Percentiles rank a stretch among this genome's conserved stretches.
Evolutionary conservation across 345 rosid genomes (phyloP).

Genomic region (Garcia nutans): DNA sequence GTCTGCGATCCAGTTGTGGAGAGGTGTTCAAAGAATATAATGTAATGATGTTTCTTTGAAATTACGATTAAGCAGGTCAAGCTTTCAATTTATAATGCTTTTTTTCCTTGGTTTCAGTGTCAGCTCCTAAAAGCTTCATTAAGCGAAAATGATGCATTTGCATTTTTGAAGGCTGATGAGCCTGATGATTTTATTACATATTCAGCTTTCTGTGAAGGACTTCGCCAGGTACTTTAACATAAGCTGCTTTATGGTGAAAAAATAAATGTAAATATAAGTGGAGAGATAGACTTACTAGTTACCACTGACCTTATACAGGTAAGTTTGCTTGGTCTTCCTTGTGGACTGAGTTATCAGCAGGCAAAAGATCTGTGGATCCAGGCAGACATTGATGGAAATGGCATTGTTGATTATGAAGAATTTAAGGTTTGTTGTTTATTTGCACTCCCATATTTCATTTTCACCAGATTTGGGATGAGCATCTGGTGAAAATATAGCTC

Average conservation of each 20-base stretch:
- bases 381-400: slow-evolving; percentile 61
- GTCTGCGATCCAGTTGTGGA: background rate
- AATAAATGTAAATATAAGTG: background rate
- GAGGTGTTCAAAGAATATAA: background rate
- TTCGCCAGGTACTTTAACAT: slow-evolving; percentile 48
- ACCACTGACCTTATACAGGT: slow-evolving; percentile 44
- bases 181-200: slow-evolving; percentile 47
- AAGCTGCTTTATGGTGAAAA: slow-evolving; percentile 1
- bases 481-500: background rate
- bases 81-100: slow-evolving; percentile 13
- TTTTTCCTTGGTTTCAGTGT: slow-evolving; percentile 40
- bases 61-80: background rate
- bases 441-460: background rate
- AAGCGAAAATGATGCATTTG: slow-evolving; percentile 55
- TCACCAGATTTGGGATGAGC: background rate
- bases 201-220: slow-evolving; percentile 62
- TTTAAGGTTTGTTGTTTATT: slow-evolving; percentile 41
- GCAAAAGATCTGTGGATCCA: slow-evolving; percentile 60
- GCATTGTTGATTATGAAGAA: slow-evolving; percentile 58
- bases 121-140: slow-evolving; percentile 60
- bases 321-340: slow-evolving; percentile 54
- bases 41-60: background rate
- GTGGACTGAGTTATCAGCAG: slow-evolving; percentile 60
- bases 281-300: slow-evolving; percentile 16
- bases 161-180: slow-evolving; percentile 54